Base-by-base conservation (phyloP, 2,329 filamentous ascomycete species). In the Clonostachys byssicola region DNA sequence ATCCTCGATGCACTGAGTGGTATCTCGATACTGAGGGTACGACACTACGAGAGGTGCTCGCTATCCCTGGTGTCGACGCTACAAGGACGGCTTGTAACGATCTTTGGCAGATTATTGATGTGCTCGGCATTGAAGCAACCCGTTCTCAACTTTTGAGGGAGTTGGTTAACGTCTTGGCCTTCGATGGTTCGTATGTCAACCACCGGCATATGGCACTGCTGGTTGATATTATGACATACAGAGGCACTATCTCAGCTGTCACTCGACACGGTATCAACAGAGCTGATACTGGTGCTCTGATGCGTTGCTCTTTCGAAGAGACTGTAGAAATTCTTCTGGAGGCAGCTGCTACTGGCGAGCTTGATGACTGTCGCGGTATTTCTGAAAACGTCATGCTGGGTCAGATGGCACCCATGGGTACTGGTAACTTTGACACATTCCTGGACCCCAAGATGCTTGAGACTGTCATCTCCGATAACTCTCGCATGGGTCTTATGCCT, bases 221-320 rank as follows among this genome's bases (percentile, higher is more conserved):
- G 46, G 91, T 95, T 54, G 94, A 99, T 71, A 90, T 99, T 53
- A 99, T 99, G 94, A 96, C 92, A 30, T 91, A 95, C 60, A 83
- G 94, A 60, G 94, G 94, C 55, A 86, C 88, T 59, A 85, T 99
- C 60, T 96, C 96, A 67, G 92, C 94, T 13, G 92, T 99, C 53
- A 99, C 94, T 47, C 89, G 94, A 70, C 94, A 99, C 64, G 94
- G 94, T 72, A 99, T 99, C 74, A 99, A 99, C 74, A 85, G 94
- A 59, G 90, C 92, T 23, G 94, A 99, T 63, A 99, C 95, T 52
- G 94, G 94, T 75, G 95, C 94, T 10, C 78, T 99, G 59, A 99
- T 99, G 94, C 88, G 94, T 67, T 99, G 95, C 77, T 99, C 94
- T 3, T 99, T 99, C 71, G 94, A 99, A 71, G 95, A 99, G 68